These are phyloP conservation scores for Mycena vulgaris DNA, from an alignment of 768 basidiomycete genomes.

Conservation along the genomic window DNA sequence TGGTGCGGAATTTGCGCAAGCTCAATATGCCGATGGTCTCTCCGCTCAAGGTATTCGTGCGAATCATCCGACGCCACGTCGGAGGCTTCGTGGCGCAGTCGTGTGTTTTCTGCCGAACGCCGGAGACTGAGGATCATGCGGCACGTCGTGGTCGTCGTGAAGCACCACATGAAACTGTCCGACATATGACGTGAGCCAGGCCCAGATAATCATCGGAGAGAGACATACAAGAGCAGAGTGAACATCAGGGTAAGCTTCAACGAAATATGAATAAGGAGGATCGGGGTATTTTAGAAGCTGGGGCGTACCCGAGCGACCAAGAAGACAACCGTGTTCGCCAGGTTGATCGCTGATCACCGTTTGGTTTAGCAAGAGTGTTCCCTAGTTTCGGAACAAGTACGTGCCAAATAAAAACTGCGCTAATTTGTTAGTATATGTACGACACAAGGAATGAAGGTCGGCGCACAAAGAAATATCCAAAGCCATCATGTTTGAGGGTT, in stretches of 20 bases:
- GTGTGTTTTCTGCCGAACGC: background rate
- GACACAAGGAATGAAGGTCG: background rate
- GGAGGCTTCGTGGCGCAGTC: background rate
- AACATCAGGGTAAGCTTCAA: background rate
- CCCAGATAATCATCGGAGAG: too few relatives aligned
- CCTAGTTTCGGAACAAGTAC: background rate
- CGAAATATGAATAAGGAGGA: background rate
- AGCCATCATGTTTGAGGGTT: slow-evolving; percentile 6
- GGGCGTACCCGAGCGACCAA: slow-evolving; percentile 9
- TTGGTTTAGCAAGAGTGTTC: background rate
- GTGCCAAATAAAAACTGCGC: slow-evolving; percentile 13
- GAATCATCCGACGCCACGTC: slow-evolving; percentile 3
- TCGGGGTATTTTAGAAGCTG: too few relatives aligned
- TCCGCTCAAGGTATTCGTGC: background rate
- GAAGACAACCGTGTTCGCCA: slow-evolving; percentile 5
- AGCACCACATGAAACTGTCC: slow-evolving; percentile 22
- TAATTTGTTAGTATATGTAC: background rate
- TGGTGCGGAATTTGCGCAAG: too few relatives aligned
- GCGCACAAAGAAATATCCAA: slow-evolving; percentile 15
- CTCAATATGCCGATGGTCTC: too few relatives aligned
- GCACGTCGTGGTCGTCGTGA: slow-evolving; percentile 29
- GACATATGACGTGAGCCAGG: background rate
- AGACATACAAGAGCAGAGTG: slow-evolving; percentile 19
- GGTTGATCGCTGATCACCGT: background rate
- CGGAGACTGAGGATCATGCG: slow-evolving; percentile 29